Evolutionary conservation across 192 early-diverging fungal species (phyloP), one percentile per base, ranked within the genome.

Genomic region (Linderina pennispora): DNA sequence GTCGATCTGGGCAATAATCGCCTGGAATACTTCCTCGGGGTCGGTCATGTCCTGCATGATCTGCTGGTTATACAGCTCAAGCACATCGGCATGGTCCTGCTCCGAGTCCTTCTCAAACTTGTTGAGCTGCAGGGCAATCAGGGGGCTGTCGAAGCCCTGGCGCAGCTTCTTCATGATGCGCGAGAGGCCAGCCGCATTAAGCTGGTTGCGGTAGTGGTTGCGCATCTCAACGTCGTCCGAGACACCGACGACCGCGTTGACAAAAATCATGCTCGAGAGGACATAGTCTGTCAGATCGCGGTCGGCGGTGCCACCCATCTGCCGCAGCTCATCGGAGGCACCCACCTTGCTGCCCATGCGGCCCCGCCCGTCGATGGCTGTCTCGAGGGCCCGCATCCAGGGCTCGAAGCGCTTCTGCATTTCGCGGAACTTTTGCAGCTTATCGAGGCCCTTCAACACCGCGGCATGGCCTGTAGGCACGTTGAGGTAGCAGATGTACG

Each of bases 281-380:
- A 78, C 78, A 33, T 85, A 90, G 62, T 90, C 86, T n/a, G 75
- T 80, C 17, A 90, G 60, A 32, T 87, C 82, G 28, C 73, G 79
- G 55, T 90, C 88, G 0, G 80, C 67, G 9, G 81, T 80, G 25
- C 71, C 58, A 7, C 80, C 81, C n/a, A 80, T 37, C 50, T 80
- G 78, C 22, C 78, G 80, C 40, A 84, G 53, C 48, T 89, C 87
- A 10, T 84, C 81, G 36, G 80, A 82, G 19, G 78, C 86, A 11
- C 85, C 83, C 0, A 90, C 84, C 31, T 83, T 76, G 55, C 80
- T 85, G 10, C 88, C 88, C 67, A 86, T 84, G 14, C 81, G 77
- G 17, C 88, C 88, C 14, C 88, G 77, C 2, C 88, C 86, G 43
- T 88, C 84, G 36, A 90, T 79, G n/a, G 84, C 85, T 8, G 76